These are phyloP conservation scores for Tolypocladium capitatum DNA, from an alignment of 2,329 filamentous ascomycete genomes.

Conservation along the genomic window DNA sequence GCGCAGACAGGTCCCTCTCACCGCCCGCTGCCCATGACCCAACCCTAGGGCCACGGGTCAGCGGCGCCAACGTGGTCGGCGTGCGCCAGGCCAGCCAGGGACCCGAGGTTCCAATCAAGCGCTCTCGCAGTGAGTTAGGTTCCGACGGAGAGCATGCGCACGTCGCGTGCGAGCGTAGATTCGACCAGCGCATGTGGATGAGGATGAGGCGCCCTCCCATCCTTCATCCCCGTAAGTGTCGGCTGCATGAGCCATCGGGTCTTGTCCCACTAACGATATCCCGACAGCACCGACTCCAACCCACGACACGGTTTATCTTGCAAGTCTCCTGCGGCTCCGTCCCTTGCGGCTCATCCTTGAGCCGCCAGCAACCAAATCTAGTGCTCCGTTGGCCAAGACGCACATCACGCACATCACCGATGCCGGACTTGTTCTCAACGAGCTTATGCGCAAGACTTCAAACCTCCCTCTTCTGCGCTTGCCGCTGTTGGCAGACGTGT, in stretches of 20 bases:
- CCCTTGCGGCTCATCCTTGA: conserved; percentile 5
- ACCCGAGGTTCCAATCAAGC: neutral
- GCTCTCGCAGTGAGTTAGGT: neutral
- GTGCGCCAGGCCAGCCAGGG: neutral
- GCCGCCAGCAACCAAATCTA: neutral
- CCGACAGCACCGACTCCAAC: conserved; percentile 2
- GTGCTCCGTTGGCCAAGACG: neutral
- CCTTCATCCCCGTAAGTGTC: neutral
- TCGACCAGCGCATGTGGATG: neutral
- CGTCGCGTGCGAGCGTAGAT: neutral
- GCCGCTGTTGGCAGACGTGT: neutral
- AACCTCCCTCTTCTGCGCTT: conserved; percentile 8
- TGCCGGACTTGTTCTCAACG: conserved; percentile 6
- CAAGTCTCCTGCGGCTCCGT: conserved; percentile 5
- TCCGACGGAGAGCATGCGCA: conserved; percentile 1
- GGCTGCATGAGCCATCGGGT: no score
- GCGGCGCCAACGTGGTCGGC: neutral
- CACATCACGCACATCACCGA: conserved; percentile 3
- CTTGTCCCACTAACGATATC: neutral
- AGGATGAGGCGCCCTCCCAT: neutral
- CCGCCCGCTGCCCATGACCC: neutral
- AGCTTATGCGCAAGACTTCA: conserved; percentile 1
- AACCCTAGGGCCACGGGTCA: neutral
- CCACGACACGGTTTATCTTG: conserved; percentile 5
- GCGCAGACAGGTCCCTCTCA: neutral